These are phyloP conservation scores for Annulohypoxylon stygium DNA, from an alignment of 495 filamentous ascomycete genomes.

Conservation along the genomic window DNA sequence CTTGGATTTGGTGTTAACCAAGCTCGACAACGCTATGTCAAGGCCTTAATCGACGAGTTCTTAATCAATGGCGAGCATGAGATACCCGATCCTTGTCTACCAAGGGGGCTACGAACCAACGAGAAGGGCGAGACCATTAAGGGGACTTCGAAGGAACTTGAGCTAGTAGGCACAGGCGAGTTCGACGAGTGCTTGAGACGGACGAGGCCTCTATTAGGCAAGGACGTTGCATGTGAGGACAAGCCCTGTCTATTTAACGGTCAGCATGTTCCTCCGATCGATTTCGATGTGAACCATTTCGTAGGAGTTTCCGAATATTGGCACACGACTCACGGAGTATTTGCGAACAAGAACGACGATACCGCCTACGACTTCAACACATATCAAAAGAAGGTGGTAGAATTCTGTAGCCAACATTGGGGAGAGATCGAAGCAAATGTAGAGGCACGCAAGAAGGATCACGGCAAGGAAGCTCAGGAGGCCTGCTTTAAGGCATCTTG, in stretches of 20 bases:
- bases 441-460: slow-evolving; percentile 70
- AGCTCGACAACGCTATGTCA: slow-evolving; percentile 84
- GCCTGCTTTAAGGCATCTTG: slow-evolving; percentile 98
- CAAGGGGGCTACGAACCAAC: slow-evolving; percentile 77
- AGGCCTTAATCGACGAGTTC: slow-evolving; percentile 72
- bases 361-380: slow-evolving; percentile 91
- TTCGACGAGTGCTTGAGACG: slow-evolving; percentile 87
- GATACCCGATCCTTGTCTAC: slow-evolving; percentile 92
- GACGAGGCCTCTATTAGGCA: slow-evolving; percentile 89
- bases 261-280: slow-evolving; percentile 92
- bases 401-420: slow-evolving; percentile 91
- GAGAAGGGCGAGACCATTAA: slow-evolving; percentile 67
- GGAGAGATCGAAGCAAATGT: slow-evolving; percentile 74
- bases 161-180: slow-evolving; percentile 81
- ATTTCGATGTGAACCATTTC: slow-evolving; percentile 98
- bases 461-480: slow-evolving; percentile 81
- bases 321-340: slow-evolving; percentile 97
- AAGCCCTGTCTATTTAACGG: slow-evolving; percentile 89
- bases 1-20: slow-evolving; percentile 95
- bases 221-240: slow-evolving; percentile 86
- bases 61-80: slow-evolving; percentile 68
- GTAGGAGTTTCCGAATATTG: slow-evolving; percentile 98
- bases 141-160: slow-evolving; percentile 49
- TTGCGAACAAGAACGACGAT: slow-evolving; percentile 79
- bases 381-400: slow-evolving; percentile 86